A percentile compares a stretch with the other conserved stretches of the same genome.
These are phyloP conservation scores for Plasmodium relictum DNA, from an alignment of 169 alveolate genomes.

Conservation along the genomic window DNA sequence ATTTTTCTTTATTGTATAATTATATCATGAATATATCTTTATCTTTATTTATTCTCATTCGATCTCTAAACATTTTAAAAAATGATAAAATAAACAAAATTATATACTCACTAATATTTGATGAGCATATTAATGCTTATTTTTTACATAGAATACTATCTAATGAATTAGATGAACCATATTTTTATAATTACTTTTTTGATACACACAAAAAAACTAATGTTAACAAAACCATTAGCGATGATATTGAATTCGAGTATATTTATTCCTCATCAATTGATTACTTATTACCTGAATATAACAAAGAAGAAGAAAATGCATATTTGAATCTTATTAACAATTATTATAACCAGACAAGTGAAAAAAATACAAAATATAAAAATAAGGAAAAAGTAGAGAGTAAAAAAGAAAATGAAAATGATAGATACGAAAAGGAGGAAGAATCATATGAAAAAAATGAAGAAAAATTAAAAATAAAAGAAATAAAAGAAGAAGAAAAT, in stretches of 20 bases:
- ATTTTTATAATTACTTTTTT: conserved; percentile 47
- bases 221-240: background rate
- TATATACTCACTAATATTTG: conserved; percentile 59
- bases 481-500: conserved; percentile 1
- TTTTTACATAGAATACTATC: conserved; percentile 45
- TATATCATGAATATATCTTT: conserved; percentile 43
- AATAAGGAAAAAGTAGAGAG: background rate
- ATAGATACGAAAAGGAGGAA: background rate
- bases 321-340: conserved; percentile 6
- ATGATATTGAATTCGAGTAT: conserved; percentile 64
- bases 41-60: conserved; percentile 42
- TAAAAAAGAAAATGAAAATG: background rate
- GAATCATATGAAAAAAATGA: background rate
- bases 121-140: conserved; percentile 22
- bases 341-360: background rate
- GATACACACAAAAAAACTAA: conserved; percentile 48
- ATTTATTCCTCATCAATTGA: conserved; percentile 54
- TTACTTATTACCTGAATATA: conserved; percentile 39
- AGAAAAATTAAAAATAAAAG: background rate
- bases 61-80: conserved; percentile 52
- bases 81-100: conserved; percentile 47
- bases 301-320: conserved; percentile 50
- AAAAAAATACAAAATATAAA: background rate
- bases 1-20: conserved; percentile 43
- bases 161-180: conserved; percentile 70